Conservation (phyloP, 192 early-diverging fungal genomes). For the Entomortierella chlamydospora region DNA sequence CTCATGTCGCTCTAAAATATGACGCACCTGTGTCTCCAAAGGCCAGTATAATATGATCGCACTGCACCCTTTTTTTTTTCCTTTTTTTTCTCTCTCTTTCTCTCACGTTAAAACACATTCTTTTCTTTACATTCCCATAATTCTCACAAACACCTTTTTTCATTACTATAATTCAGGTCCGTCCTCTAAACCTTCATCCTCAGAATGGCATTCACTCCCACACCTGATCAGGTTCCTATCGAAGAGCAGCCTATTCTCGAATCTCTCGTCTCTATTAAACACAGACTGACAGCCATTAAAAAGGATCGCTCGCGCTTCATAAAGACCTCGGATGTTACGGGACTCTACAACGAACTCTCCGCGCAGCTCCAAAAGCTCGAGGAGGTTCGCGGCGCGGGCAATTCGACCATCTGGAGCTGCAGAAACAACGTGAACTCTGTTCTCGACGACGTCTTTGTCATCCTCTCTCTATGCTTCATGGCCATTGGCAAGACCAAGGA, state of each 20-base stretch:
- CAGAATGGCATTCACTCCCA: slow-evolving; percentile 46
- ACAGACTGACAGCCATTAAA: slow-evolving; percentile 78
- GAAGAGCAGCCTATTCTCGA: slow-evolving; percentile 76
- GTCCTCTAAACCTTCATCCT: no score
- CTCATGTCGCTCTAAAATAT: no score
- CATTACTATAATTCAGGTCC: background rate
- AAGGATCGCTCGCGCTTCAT: slow-evolving; percentile 78
- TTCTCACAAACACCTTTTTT: background rate
- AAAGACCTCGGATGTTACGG: slow-evolving; percentile 70
- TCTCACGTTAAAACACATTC: background rate
- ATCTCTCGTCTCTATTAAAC: slow-evolving; percentile 72
- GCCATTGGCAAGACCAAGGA: slow-evolving; percentile 81
- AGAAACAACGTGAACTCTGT: slow-evolving; percentile 72
- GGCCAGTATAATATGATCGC: no score
- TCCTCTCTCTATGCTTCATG: slow-evolving; percentile 83
- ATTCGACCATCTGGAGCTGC: slow-evolving; percentile 35
- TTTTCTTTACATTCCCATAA: background rate
- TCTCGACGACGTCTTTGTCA: slow-evolving; percentile 80
- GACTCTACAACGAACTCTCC: slow-evolving; percentile 72
- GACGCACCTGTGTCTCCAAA: no score
- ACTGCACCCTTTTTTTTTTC: no score
- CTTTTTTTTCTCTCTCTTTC: no score
- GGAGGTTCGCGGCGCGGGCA: slow-evolving; percentile 55
- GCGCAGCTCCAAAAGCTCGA: slow-evolving; percentile 58
- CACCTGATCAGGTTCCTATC: slow-evolving; percentile 52